Evolutionary conservation across 164 flowering plant genomes (phyloP).

Genomic region (Euptelea pleiosperma): DNA sequence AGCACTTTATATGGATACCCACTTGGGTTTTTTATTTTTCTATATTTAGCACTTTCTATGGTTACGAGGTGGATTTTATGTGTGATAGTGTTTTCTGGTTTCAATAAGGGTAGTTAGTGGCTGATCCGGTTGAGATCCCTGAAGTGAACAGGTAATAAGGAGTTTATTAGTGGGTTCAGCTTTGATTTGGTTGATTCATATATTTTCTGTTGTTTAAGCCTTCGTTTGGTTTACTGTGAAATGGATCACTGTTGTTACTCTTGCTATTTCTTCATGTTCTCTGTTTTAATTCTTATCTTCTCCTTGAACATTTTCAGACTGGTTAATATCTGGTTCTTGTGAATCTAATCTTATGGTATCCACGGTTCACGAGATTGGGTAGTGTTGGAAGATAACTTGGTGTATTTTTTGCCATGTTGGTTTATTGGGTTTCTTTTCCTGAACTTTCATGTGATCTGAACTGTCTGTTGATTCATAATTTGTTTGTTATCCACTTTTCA

Average conservation of each 20-base stretch:
- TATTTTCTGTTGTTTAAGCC: too few relatives aligned
- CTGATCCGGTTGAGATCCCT: not conserved
- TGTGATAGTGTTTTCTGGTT: too few relatives aligned
- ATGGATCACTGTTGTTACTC: not conserved
- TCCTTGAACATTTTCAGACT: not conserved
- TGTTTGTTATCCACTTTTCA: not conserved
- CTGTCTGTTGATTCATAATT: constrained; percentile 11
- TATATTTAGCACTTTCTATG: too few relatives aligned
- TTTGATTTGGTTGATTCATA: constrained; percentile 3
- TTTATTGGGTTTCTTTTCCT: constrained; percentile 16
- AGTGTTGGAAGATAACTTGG: not conserved
- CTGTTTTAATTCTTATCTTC: not conserved
- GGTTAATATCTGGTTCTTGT: not conserved
- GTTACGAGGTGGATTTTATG: too few relatives aligned
- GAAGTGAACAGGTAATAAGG: not conserved
- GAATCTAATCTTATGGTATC: constrained; percentile 9
- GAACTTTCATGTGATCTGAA: constrained; percentile 50
- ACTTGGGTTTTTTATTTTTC: too few relatives aligned
- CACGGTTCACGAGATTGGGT: constrained; percentile 31
- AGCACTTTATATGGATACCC: too few relatives aligned
- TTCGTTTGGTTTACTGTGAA: too few relatives aligned
- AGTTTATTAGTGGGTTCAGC: not conserved
- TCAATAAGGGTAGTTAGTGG: too few relatives aligned
- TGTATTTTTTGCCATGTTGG: constrained; percentile 18
- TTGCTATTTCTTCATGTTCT: not conserved